Percentiles rank a stretch among this genome's conserved stretches.
Evolutionary conservation across 768 basidiomycete species (phyloP).

Genomic region (Amanita inopinata): DNA sequence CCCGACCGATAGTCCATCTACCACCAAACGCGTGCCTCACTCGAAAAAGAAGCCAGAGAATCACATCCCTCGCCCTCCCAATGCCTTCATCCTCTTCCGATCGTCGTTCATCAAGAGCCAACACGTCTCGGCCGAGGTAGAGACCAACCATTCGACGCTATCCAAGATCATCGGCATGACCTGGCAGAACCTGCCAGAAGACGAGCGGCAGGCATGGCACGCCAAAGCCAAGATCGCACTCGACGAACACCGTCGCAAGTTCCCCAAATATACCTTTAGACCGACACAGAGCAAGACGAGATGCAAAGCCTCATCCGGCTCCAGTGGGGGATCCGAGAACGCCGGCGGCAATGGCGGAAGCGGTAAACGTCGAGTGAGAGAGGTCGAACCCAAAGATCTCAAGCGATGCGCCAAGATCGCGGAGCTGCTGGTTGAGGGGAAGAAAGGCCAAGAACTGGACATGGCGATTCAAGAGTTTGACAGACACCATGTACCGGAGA

Average conservation of each 20-base stretch:
- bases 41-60: slow-evolving; percentile 55
- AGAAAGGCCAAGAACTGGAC: slow-evolving; percentile 47
- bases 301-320: slow-evolving; percentile 22
- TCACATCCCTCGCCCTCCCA: slow-evolving; percentile 74
- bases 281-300: slow-evolving; percentile 44
- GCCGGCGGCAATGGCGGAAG: slow-evolving; percentile 6
- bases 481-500: slow-evolving; percentile 42
- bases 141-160: slow-evolving; percentile 73
- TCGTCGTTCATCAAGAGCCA: slow-evolving; percentile 71
- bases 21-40: slow-evolving; percentile 33
- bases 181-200: slow-evolving; percentile 67
- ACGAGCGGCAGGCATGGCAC: slow-evolving; percentile 68
- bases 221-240: slow-evolving; percentile 58
- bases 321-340: too few relatives aligned
- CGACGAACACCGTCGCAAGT: slow-evolving; percentile 67
- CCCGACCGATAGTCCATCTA: slow-evolving; percentile 17
- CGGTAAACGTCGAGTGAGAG: slow-evolving; percentile 48
- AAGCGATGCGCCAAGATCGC: slow-evolving; percentile 62
- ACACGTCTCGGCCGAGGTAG: slow-evolving; percentile 64
- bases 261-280: slow-evolving; percentile 67
- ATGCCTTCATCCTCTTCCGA: slow-evolving; percentile 80
- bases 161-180: slow-evolving; percentile 79
- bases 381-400: slow-evolving; percentile 53
- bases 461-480: slow-evolving; percentile 47
- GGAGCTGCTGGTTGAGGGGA: slow-evolving; percentile 45